phyloP scores from a whole-genome alignment of 768 basidiomycete species.

The Russula sp. region DNA sequence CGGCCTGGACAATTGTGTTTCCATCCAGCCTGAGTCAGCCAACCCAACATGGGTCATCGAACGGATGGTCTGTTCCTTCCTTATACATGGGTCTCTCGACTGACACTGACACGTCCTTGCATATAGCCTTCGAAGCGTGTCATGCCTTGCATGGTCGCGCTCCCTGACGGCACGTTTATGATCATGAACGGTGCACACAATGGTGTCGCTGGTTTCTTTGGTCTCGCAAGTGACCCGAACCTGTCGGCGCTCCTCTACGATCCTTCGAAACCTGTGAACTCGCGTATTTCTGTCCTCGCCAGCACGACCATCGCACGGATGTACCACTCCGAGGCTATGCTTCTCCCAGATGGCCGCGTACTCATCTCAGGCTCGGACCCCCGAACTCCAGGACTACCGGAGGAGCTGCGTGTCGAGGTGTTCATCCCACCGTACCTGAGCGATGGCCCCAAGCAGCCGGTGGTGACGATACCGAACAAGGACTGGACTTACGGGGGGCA shows the following conservation, averaged over 20 bases:
- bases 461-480: slow-evolving; percentile 35
- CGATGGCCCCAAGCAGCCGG: slow-evolving; percentile 55
- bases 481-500: slow-evolving; percentile 49
- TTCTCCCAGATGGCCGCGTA: slow-evolving; percentile 70
- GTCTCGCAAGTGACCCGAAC: slow-evolving; percentile 59
- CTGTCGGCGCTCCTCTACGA: slow-evolving; percentile 63
- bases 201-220: slow-evolving; percentile 65
- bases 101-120: background rate
- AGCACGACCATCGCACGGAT: slow-evolving; percentile 34
- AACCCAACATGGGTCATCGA: slow-evolving; percentile 67
- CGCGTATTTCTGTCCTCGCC: slow-evolving; percentile 61
- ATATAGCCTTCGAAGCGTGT: slow-evolving; percentile 63
- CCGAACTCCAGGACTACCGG: slow-evolving; percentile 33
- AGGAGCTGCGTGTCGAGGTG: too few relatives aligned
- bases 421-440: slow-evolving; percentile 32
- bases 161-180: slow-evolving; percentile 72
- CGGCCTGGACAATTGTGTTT: slow-evolving; percentile 65
- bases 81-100: slow-evolving; percentile 35
- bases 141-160: slow-evolving; percentile 66
- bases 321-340: slow-evolving; percentile 14
- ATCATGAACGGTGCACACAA: slow-evolving; percentile 70
- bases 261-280: slow-evolving; percentile 36
- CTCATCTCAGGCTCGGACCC: slow-evolving; percentile 75
- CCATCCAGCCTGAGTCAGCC: slow-evolving; percentile 55
- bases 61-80: slow-evolving; percentile 64